Base-by-base conservation (phyloP, 345 rosid genomes). In the Lepidium didymum region DNA sequence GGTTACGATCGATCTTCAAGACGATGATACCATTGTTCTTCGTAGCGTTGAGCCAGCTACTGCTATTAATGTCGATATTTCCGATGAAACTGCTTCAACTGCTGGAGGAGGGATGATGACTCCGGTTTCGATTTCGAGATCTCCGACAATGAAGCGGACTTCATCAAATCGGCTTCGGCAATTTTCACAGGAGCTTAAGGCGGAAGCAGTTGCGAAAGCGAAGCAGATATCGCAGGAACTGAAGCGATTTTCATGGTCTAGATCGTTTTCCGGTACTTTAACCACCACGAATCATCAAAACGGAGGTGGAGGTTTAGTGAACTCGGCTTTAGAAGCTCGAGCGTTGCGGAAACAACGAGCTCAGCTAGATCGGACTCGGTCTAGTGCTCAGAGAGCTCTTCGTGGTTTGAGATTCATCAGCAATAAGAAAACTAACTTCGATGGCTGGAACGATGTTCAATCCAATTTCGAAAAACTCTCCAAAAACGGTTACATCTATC, bases 121-220 rank as follows among this genome's bases (percentile, higher is more conserved):
- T 62, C 75, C 97, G 4, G 83, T 74, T 5, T 81, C 89, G 21
- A 72, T 72, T 8, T 82, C 96, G 15, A 69, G 85, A 68, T 93
- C 99, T n/a, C 85, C 97, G 73, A 75, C 81, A 38, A 86, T 89
- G 41, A 78, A 76, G 61, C 81, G 99, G 18, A 89, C 83, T 61
- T 87, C 96, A 3, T 89, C 97, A 15, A 80, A 34, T 47, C 73
- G 76, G 36, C 7, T 94, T 38, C 69, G 85, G 47, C 99, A 91
- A 46, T 83, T 89, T 55, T 94, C 99, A 0, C 99, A 94, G 57
- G 99, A 94, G 81, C 75, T 94, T 13, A 94, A 90, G 63, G 95
- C 95, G 14, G 99, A 94, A 60, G 99, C 97, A 0, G 96, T 89
- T 4, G 96, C 96, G 0, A 94, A 94, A 58, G 99, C 99, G 27